Conservation (phyloP, 2,329 filamentous ascomycete genomes). For the Colletotrichum plurivorum region DNA sequence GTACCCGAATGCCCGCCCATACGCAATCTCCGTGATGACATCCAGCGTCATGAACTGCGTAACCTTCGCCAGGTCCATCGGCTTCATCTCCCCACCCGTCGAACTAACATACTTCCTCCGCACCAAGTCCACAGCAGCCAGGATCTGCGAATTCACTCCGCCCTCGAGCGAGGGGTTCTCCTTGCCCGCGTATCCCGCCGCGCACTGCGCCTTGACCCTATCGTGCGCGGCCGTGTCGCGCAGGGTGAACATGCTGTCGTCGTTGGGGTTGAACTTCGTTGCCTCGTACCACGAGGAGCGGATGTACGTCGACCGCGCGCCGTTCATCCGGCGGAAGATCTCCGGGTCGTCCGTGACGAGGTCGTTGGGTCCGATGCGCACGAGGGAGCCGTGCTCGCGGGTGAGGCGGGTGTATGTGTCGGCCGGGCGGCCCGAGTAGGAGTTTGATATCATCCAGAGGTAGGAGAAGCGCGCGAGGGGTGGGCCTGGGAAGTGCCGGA, state of each 20-base stretch:
- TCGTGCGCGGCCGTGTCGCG: constrained; percentile 57
- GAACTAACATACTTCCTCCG: constrained; percentile 32
- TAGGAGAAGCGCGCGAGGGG: constrained; percentile 35
- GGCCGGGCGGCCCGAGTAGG: constrained; percentile 24
- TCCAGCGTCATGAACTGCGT: constrained; percentile 65
- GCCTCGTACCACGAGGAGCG: constrained; percentile 41
- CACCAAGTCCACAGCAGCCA: constrained; percentile 10
- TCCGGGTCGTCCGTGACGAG: constrained; percentile 41
- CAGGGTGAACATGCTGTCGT: constrained; percentile 40
- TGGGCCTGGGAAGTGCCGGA: constrained; percentile 29
- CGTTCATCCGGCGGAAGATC: constrained; percentile 36
- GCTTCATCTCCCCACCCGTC: constrained; percentile 41
- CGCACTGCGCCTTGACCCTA: constrained; percentile 40
- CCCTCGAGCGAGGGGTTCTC: constrained; percentile 65
- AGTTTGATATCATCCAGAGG: constrained; percentile 36
- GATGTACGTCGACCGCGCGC: constrained; percentile 33
- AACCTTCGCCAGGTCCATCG: constrained; percentile 58
- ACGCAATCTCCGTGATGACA: constrained; percentile 62
- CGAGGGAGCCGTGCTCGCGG: constrained; percentile 38
- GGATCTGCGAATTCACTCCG: constrained; percentile 45
- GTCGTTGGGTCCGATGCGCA: constrained; percentile 42
- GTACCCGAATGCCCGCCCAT: constrained; percentile 61
- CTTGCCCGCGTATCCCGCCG: constrained; percentile 62
- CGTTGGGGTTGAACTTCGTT: constrained; percentile 32
- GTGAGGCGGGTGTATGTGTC: constrained; percentile 31